Base-by-base conservation (phyloP, 768 basidiomycete genomes). In the Phylloporus scabripes region DNA sequence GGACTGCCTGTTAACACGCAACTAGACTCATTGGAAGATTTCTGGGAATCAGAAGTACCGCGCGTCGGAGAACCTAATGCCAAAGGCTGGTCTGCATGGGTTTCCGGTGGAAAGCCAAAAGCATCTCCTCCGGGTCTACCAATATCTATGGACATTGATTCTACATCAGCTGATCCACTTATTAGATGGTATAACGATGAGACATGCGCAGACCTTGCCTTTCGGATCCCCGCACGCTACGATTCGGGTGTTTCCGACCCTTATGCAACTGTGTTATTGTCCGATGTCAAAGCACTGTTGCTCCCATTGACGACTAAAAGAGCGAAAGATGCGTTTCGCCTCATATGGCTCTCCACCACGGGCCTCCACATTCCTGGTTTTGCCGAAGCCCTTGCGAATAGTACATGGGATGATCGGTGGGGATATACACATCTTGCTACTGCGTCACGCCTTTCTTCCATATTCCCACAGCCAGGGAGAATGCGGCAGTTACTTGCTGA, bases 21-120 rank as follows among this genome's bases (percentile, higher is more conserved):
- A 45, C 67, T 91, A 3, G 73, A 78, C 47, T 70, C 74, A 14
- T 72, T 92, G 4, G 88, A 90, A 67, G 79, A 81, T 45, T 92
- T 87, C 61, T 92, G 90, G 90, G 90, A 92, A 44, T 80, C 84
- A 4, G 90, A 91, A 65, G 70, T 68, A 9, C 81, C 82, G n/a
- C 82, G 89, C n/a, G 63, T 82, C 8, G 87, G 88, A 24, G 90
- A 92, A 60, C 61, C 65, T 0, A 70, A 71, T 46, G 79, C 88
- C 8, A 71, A 65, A 48, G 88, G 90, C 21, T 92, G 89, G 87
- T 72, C 73, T 12, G 51, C 68, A 29, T 91, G 86, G 86, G 65
- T 76, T 34, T 60, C 70, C 10, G 68, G 72, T 18, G 72, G 74
- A 20, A 72, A 70, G 41, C 66, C 74, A 28, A 70, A 73, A 23